Conservation (phyloP, 306 rosid genomes). For the Cicer judaicum region DNA sequence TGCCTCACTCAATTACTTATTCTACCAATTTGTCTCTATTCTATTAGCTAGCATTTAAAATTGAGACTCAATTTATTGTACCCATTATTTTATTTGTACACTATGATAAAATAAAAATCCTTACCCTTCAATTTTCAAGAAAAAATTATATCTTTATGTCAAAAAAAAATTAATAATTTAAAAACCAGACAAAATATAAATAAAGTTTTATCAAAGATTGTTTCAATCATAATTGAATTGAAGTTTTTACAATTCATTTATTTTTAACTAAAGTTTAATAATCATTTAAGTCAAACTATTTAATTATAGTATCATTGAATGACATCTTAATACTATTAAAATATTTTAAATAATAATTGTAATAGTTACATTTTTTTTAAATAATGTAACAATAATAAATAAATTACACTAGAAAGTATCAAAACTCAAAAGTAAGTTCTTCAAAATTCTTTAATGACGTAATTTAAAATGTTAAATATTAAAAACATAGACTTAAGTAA, state of each 20-base stretch:
- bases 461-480: conserved; percentile 38
- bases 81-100: background rate
- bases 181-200: too few relatives aligned
- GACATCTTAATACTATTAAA: background rate
- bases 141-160: too few relatives aligned
- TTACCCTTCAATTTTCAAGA: too few relatives aligned
- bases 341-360: background rate
- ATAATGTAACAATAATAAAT: background rate
- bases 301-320: background rate
- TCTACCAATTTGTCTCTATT: conserved; percentile 34
- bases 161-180: too few relatives aligned
- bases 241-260: too few relatives aligned
- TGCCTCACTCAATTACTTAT: conserved; percentile 41
- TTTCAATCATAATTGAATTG: too few relatives aligned
- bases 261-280: too few relatives aligned
- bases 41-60: background rate
- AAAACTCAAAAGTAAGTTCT: background rate
- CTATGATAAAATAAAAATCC: background rate
- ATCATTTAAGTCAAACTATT: too few relatives aligned
- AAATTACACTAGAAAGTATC: conserved; percentile 7
- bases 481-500: conserved; percentile 36
- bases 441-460: background rate
- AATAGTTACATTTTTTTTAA: background rate
- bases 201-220: too few relatives aligned
- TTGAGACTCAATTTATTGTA: background rate